Base-by-base conservation (phyloP, 257 asterid genomes). In the Parsonsia alboflavescens region DNA sequence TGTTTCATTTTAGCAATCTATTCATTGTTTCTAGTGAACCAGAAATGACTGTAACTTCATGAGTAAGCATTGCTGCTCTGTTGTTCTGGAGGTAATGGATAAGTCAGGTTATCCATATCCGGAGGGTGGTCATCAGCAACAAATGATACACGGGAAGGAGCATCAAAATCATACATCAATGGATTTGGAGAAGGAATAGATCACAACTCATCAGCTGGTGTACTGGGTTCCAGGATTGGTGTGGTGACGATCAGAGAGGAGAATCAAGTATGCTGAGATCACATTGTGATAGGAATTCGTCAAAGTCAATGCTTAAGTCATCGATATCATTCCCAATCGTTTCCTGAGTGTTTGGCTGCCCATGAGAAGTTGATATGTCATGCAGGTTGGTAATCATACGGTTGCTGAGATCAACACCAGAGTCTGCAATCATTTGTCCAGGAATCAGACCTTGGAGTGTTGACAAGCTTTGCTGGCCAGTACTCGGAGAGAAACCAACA, bases 241-340 rank as follows among this genome's bases (percentile, higher is more conserved):
- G 28, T 5, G 70, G 28, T 19, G 39, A 15, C 50, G 19, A 10
- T 19, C 30, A 13, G 70, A 19, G 28, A 65, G 15, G 70, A 39
- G 28, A 65, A 49, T 21, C 49, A 17, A 65, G n/a, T 39, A 65
- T 36, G 70, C 70, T 65, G 70, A 65, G 49, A 41, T 65, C 70
- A 39, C 0, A 39, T 7, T 65, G 50, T 17, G 50, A 12, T 36
- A 10, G 28, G n/a, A 11, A 65, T 9, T 17, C 5, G 7, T 65
- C 50, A 1, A 65, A 36, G 50, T 39, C 49, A 19, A 65, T 0
- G 21, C 19, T 8, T 16, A 19, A 19, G 8, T 10, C 28, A 16
- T 45, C 50, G 1, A 0, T 16, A 65, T 65, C 45, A 63, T 1
- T 9, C n/a, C 8, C 70, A 19, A 2, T 45, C n/a, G 28, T 41